Evolutionary conservation across 345 rosid species (phyloP), one percentile per base, ranked within the genome.

Genomic region (Brassica carinata): DNA sequence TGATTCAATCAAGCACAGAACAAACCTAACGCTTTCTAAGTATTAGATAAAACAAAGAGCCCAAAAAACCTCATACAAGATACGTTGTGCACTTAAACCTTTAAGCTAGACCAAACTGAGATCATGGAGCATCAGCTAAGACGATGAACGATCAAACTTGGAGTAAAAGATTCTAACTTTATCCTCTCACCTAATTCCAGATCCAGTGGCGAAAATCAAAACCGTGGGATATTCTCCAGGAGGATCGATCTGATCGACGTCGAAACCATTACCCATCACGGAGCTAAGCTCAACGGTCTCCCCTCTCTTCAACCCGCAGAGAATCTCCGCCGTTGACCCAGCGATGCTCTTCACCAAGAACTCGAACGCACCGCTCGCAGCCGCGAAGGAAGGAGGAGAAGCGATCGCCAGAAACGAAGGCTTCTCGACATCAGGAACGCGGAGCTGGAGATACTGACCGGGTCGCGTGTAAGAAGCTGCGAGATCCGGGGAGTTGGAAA

Each of bases 371-470:
- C 97, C 97, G 13, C 72, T 85, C 34, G 84, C 34, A 5, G 87
- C 71, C 6, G 97, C 86, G 13, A 86, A 77, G 8, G 87, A 83
- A 17, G 98, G 98, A 65, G 98, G 90, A 66, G 97, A 96, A 6
- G 98, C 97, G 61, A 96, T 88, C 36, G 99, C 96, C 13, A 96
- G 84, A 70, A 96, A 93, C 1, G 98, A 77, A 0, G 94, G 97
- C 79, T 85, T 93, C 64, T 79, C 90, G 2, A 77, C 85, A 69
- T 88, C 90, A 10, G 86, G 90, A 31, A 96, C 77, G n/a, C 97
- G 95, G 33, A 96, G 86, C 93, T 92, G 98, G 29, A 93, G 90
- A 86, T 92, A 96, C 79, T 96, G 99, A 7, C 99, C 99, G 1
- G 97, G 85, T 23, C 82, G 76, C 18, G 91, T 84, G 77, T 96